Base-by-base conservation (phyloP, 1,284 basidiomycete species). In the Cutaneotrichosporon sp. region DNA sequence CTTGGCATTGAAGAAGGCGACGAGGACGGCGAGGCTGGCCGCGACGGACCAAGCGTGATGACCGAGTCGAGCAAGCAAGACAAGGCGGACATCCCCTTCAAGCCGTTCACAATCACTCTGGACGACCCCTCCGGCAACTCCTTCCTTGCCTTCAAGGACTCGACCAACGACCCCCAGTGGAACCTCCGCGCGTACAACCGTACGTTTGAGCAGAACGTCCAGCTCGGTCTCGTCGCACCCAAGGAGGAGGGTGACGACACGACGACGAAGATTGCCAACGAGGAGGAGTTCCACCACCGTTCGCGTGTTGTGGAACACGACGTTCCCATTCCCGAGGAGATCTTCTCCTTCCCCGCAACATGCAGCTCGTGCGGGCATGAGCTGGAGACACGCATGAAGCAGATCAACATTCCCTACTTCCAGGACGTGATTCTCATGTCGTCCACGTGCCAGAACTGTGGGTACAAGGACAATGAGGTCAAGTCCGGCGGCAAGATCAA, bases 361-460 rank as follows among this genome's bases (percentile, higher is more conserved):
- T 98, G 96, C 74, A 88, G 89, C 9, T 88, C 87, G 59, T 99
- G 96, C 74, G 86, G 86, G 3, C 86, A 86, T 57, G 79, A 82
- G 8, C 79, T 91, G 20, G 82, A 90, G 67, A 98, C 94, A 0
- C 78, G 85, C 62, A 97, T 98, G 90, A 94, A 98, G 80, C 90
- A 88, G 68, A 87, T 98, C 65, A 85, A 85, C 66, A 97, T 99
- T 61, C 96, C 96, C 0, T 94, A 99, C 76, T 98, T 99, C 81
- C 90, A 98, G 88, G 92, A 99, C 68, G 87, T 94, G 55, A 79
- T 98, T 59, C 93, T 99, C 76, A 98, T 98, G 94, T 96, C 93
- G 24, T 94, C 93, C 24, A 96, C 97, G 70, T 98, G 96, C 74
- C 89, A 90, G 51, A 76, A 78, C 51, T 98, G 94, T 73, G 94